Base-by-base conservation (phyloP, 2,329 filamentous ascomycete genomes). In the Phialemonium atrogriseum region DNA sequence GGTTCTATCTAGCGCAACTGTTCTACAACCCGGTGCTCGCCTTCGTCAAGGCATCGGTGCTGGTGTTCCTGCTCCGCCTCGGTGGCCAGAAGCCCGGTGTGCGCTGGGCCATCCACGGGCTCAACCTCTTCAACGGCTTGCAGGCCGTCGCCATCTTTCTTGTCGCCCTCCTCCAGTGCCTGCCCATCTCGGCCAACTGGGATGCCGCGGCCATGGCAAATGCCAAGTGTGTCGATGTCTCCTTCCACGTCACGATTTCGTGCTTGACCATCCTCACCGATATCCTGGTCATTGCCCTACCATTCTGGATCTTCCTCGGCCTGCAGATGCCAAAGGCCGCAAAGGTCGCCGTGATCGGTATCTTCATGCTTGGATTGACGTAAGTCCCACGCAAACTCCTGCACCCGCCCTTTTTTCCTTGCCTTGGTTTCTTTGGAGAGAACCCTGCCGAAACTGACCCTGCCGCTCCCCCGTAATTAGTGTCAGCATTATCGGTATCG, bases 11-110 rank as follows among this genome's bases (percentile, higher is more conserved):
- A 12, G 54, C 56, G 21, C 55, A 63, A 25, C 43, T 63, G 7
- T 44, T 62, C 3, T 66, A 67, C 47, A 66, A 64, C 31, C 62
- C 63, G 0, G 59, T 66, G 26, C 42, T 67, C 3, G 59, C 60
- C 4, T 49, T 67, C 8, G 55, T 65, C 34, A 67, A 66, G 42
- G 52, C 55, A 2, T 66, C 63, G 0, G 49, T 65, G 12, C 51
- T 67, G 4, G 38, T 66, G n/a, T 64, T 66, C 36, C 50, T 66
- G n/a, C 49, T 62, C 12, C 59, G 60, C 1, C 51, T 66, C 1
- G 53, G 56, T 29, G 45, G 56, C 21, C 46, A 58, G 33, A 60
- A 60, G 35, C 43, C 30, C 17, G 51, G 39, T 14, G 47, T 62
- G 2, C 46, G 50, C 18, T 40, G 47, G 7, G 44, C 49, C 13